These are phyloP conservation scores for Mucor irregularis DNA, from an alignment of 371 early-diverging fungal species.

Conservation along the genomic window DNA sequence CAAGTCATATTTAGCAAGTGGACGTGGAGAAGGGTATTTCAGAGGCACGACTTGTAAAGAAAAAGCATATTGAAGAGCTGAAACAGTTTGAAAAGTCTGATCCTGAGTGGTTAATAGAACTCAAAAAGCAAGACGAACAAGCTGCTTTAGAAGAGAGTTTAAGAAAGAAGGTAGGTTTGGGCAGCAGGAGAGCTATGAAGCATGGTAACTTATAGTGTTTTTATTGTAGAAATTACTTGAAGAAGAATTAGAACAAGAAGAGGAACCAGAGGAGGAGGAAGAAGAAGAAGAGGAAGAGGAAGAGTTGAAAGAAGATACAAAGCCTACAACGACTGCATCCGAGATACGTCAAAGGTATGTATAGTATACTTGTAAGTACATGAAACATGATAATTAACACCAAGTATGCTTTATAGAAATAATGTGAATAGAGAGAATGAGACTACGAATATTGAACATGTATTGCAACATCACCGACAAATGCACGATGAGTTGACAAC, in stretches of 20 bases:
- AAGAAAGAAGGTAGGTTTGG: not conserved
- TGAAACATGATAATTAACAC: not conserved
- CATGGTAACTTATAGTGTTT: not conserved
- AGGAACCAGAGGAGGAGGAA: not conserved
- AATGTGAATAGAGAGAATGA: constrained; percentile 26
- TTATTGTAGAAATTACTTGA: constrained; percentile 5
- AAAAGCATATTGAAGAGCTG: constrained; percentile 29
- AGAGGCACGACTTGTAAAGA: constrained; percentile 31
- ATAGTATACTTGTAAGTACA: not conserved
- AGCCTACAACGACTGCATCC: not conserved
- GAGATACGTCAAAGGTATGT: constrained; percentile 14
- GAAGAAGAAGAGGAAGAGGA: constrained; percentile 1
- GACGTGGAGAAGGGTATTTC: constrained; percentile 30
- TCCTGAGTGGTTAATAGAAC: constrained; percentile 37
- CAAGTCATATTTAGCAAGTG: constrained; percentile 17
- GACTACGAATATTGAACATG: constrained; percentile 49
- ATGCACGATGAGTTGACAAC: constrained; percentile 69
- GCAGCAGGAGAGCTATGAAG: not conserved
- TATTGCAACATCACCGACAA: constrained; percentile 65
- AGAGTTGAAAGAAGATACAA: not conserved
- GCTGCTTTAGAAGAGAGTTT: constrained; percentile 5
- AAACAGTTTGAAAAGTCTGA: constrained; percentile 27
- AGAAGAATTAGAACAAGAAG: not conserved
- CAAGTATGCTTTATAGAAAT: not conserved
- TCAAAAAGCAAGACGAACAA: constrained; percentile 19